Evolutionary conservation across 1,284 basidiomycete species (phyloP), one percentile per base, ranked within the genome.

Genomic region (Papiliotrema flavescens): DNA sequence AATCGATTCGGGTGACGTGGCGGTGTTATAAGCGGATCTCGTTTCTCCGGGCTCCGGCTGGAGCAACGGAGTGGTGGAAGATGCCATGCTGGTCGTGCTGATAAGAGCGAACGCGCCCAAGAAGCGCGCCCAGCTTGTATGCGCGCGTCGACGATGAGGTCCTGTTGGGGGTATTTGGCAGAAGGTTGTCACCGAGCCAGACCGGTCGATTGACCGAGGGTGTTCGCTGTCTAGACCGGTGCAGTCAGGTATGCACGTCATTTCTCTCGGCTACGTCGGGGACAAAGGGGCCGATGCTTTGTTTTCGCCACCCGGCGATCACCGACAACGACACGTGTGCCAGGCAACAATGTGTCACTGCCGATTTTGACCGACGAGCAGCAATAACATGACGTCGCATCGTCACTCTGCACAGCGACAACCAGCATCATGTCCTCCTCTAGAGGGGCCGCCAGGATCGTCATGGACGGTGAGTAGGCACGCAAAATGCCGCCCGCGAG

Each of bases 391-490:
- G 28, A 32, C 28, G 11, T 32, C 5, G 28, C 39, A 40, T 40
- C 39, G 39, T 40, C 20, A 40, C 15, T 20, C 39, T 40, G 15
- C 43, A 22, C 20, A 45, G 19, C 13, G 23, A 32, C 48, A 41
- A 24, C 42, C 41, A 17, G 42, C 48, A 60, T 45, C 49, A 61
- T 61, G 59, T 64, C 28, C 6, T 40, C 39, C 6, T 40, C 67
- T 24, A 54, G 74, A 60, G 75, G 76, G 60, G 66, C 74, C n/a
- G 65, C 67, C 42, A 77, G 74, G 61, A 70, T 79, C 42, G 67
- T 75, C 22, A 63, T 79, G 53, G 79, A 80, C 64, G 73, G 79
- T 79, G 41, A 60, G 77, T 64, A 1, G 39, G 19, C 8, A 42
- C 35, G 49, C 20, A 41, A 14, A 8, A 11, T 13, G 26, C 35